These are phyloP conservation scores for Euphorbia schlechtendalii DNA, from an alignment of 441 rosid genomes.

Conservation along the genomic window DNA sequence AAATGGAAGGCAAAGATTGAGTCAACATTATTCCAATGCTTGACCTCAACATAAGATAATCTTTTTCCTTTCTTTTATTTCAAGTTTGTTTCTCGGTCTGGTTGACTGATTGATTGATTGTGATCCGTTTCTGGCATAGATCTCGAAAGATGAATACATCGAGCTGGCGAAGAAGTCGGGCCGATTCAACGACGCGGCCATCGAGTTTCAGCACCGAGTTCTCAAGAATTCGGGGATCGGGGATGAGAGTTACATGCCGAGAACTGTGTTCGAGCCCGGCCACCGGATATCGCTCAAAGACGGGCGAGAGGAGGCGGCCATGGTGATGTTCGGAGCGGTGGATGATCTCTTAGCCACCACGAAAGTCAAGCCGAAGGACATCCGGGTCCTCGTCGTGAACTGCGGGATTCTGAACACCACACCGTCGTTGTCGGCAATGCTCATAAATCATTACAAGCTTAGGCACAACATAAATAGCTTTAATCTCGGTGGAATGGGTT, in stretches of 20 bases:
- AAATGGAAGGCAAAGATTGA: no score
- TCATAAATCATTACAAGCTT: conserved; percentile 61
- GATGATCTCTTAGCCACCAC: conserved; percentile 50
- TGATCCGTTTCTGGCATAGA: conserved; percentile 20
- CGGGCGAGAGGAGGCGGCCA: conserved; percentile 62
- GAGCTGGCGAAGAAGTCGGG: conserved; percentile 48
- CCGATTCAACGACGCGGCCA: conserved; percentile 39
- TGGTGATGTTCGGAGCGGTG: conserved; percentile 53
- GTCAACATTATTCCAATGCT: no score
- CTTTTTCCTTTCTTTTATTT: no score
- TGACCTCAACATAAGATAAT: no score
- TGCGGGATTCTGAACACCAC: conserved; percentile 65
- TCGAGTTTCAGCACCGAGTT: conserved; percentile 37
- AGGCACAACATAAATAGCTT: conserved; percentile 53
- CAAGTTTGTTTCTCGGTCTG: no score
- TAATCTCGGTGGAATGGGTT: conserved; percentile 77
- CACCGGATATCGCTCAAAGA: conserved; percentile 38
- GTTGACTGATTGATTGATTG: no score
- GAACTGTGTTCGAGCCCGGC: conserved; percentile 37
- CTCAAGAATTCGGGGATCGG: conserved; percentile 61
- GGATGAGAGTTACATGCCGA: conserved; percentile 56
- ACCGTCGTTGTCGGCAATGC: conserved; percentile 61
- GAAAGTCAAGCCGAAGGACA: conserved; percentile 39
- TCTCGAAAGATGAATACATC: conserved; percentile 48
- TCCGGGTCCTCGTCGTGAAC: conserved; percentile 50